Evolutionary conservation across 352 stramenopile genomes (phyloP).

Genomic region (Phytophthora podocarpi): DNA sequence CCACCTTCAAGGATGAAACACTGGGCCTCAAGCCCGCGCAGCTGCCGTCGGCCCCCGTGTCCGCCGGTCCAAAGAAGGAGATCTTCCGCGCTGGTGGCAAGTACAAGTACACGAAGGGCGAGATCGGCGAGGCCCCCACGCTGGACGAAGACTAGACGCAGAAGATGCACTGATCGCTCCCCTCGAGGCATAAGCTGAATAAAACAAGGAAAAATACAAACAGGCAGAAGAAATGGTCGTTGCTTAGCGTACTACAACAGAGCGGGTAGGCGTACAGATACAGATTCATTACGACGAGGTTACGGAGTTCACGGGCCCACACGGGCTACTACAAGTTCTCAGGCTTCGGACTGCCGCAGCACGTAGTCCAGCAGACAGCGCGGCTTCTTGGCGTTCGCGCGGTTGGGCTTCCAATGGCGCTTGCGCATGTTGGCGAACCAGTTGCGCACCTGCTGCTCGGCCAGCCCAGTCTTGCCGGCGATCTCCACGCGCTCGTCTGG

Average conservation of each 20-base stretch:
- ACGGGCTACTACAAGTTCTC: background rate
- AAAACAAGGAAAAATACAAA: background rate
- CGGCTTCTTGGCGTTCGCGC: conserved; percentile 70
- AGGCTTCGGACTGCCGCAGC: conserved; percentile 63
- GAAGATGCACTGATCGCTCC: background rate
- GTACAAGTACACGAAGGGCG: conserved; percentile 80
- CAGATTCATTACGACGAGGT: conserved; percentile 4
- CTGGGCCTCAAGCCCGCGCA: conserved; percentile 55
- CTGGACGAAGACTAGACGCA: conserved; percentile 63
- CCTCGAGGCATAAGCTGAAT: background rate
- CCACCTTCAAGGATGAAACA: conserved; percentile 75
- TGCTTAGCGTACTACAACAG: conserved; percentile 1
- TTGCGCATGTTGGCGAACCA: conserved; percentile 92
- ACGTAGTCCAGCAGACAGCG: conserved; percentile 81
- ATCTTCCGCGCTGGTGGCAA: conserved; percentile 65
- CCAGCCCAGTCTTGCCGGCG: conserved; percentile 66
- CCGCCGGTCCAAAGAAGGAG: conserved; percentile 20
- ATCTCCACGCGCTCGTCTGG: conserved; percentile 67
- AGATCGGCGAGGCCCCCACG: conserved; percentile 78
- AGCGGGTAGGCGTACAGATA: background rate
- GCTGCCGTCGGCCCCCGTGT: conserved; percentile 29
- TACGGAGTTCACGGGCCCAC: conserved; percentile 9
- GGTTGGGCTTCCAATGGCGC: conserved; percentile 86
- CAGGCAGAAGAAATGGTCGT: conserved; percentile 14
- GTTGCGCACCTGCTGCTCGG: conserved; percentile 86